Percentiles rank a stretch among this genome's conserved stretches.
Conservation (phyloP, 2,329 filamentous ascomycete species). For the Tolypocladium tropicale region DNA sequence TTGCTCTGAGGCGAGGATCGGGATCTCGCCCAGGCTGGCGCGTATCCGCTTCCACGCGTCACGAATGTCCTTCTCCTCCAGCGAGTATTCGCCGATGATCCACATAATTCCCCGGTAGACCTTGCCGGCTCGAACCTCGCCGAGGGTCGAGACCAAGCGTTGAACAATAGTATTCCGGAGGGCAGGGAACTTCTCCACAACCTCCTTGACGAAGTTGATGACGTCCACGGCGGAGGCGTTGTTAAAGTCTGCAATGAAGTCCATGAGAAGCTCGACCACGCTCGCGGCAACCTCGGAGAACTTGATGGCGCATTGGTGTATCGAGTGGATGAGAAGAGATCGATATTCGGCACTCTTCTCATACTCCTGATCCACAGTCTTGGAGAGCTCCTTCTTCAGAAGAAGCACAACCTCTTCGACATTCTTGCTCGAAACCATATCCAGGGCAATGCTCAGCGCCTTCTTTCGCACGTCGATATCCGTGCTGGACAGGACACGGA, state of each 20-base stretch:
- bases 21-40: conserved; percentile 89
- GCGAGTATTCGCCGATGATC: conserved; percentile 95
- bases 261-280: conserved; percentile 94
- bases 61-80: conserved; percentile 87
- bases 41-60: conserved; percentile 96
- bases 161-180: conserved; percentile 80
- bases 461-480: conserved; percentile 95
- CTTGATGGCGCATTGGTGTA: conserved; percentile 97
- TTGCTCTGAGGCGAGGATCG: conserved; percentile 91
- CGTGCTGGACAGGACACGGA: conserved; percentile 87
- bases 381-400: conserved; percentile 93
- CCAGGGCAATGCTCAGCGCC: conserved; percentile 78
- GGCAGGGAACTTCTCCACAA: conserved; percentile 94
- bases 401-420: conserved; percentile 95
- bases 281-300: conserved; percentile 97
- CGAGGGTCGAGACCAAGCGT: conserved; percentile 78
- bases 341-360: conserved; percentile 97
- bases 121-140: conserved; percentile 91
- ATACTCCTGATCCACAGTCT: conserved; percentile 97
- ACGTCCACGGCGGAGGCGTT: conserved; percentile 95
- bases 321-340: conserved; percentile 89
- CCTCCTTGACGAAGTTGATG: conserved; percentile 97
- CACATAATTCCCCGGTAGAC: conserved; percentile 94
- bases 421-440: conserved; percentile 98
- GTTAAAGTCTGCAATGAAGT: conserved; percentile 98